Conservation (phyloP, 148 eudicot genomes). For the Fagopyrum esculentum region DNA sequence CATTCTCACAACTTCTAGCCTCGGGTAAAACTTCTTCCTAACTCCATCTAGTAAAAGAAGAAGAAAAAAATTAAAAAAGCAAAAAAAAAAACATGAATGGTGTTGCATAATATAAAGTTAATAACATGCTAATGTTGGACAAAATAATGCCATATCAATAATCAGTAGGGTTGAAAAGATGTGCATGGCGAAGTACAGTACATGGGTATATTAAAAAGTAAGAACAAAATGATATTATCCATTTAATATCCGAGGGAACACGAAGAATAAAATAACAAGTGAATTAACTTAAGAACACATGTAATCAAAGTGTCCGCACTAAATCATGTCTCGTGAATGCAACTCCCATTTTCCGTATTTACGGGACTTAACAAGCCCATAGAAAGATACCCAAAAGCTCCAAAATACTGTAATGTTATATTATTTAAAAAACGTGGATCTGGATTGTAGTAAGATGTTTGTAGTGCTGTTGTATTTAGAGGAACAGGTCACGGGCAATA, state of each 20-base stretch:
- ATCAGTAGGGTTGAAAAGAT: background rate
- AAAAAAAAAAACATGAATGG: too few relatives aligned
- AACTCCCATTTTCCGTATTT: background rate
- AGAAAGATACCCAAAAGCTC: background rate
- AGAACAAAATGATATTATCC: background rate
- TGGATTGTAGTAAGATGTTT: background rate
- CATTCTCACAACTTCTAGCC: too few relatives aligned
- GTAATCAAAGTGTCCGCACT: background rate
- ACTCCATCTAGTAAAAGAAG: too few relatives aligned
- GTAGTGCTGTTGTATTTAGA: background rate
- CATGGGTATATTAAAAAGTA: background rate
- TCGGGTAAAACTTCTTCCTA: too few relatives aligned
- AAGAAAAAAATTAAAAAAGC: too few relatives aligned
- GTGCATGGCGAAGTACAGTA: background rate
- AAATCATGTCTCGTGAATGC: slow-evolving; percentile 4
- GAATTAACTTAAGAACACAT: background rate
- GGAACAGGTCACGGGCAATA: background rate
- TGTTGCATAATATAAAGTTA: too few relatives aligned
- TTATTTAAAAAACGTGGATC: background rate
- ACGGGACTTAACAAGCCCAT: background rate
- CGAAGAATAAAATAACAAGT: background rate
- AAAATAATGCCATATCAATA: background rate
- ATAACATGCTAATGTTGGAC: background rate
- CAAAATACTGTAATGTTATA: background rate
- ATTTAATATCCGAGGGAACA: background rate